Base-by-base conservation (phyloP, 2,329 filamentous ascomycete genomes). In the Sclerotinia sclerotiorum region DNA sequence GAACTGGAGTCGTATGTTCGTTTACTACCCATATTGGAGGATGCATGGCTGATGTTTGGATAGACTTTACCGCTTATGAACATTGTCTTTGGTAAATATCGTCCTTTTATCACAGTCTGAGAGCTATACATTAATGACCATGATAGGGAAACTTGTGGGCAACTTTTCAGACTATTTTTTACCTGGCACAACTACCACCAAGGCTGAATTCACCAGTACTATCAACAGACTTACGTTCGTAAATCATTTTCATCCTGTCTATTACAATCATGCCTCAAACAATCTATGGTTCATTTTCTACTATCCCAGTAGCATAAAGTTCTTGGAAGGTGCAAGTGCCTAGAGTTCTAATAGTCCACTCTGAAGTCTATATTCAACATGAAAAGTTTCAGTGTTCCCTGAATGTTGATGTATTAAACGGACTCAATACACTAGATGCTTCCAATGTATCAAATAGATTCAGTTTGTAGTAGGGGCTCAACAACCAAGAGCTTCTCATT, bases 41-140 rank as follows among this genome's bases (percentile, higher is more conserved):
- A n/a, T 42, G 49, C 24, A 3, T 42, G 19, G 65, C 46, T 39
- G 19, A 44, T 27, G 32, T 32, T 63, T 21, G 24, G 51, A 15
- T 67, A 81, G 79, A 87, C 85, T 1, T 76, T 88, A 58, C 86
- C 86, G 0, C 72, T 88, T 60, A 85, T 88, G 82, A 88, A 87
- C 68, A 81, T 87, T 17, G 79, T 87, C 19, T 87, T 87, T 74
- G 85, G 84, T 82, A 77, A 74, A 76, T 17, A 24, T 39, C 7
- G n/a, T 68, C 27, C 24, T 1, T 5, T 39, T 3, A 24, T 21
- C 39, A 27, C n/a, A 27, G 0, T 11, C 7, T 15, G 35, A 7
- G 48, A n/a, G 48, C 24, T 17, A 35, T 39, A 10, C 42, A 15
- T 39, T 67, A 64, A 55, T 61, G 46, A 5, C 19, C 17, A 13